Conservation (phyloP, 352 stramenopile genomes). For the Phytophthora cactorum region DNA sequence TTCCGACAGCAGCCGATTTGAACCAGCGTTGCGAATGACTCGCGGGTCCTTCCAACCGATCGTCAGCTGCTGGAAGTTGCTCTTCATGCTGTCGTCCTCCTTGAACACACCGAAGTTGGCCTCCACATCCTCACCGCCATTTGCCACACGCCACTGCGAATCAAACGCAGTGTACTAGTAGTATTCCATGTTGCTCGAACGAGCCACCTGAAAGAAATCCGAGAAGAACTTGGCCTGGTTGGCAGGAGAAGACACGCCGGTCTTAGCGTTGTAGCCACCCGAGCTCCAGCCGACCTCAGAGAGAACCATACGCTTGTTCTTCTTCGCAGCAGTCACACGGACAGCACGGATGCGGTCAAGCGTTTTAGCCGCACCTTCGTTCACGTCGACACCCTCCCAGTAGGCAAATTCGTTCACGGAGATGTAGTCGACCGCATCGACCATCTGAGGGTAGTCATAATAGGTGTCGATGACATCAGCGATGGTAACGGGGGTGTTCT, state of each 20-base stretch:
- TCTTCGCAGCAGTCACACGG: constrained; percentile 42
- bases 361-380: constrained; percentile 35
- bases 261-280: constrained; percentile 30
- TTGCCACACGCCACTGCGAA: constrained; percentile 56
- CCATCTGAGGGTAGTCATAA: constrained; percentile 56
- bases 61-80: constrained; percentile 54
- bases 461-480: constrained; percentile 79
- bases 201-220: constrained; percentile 70
- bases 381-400: constrained; percentile 62
- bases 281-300: constrained; percentile 79
- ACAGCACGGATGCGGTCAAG: constrained; percentile 65
- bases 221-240: constrained; percentile 75
- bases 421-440: constrained; percentile 73
- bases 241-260: constrained; percentile 47
- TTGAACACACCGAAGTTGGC: constrained; percentile 70
- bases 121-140: constrained; percentile 61
- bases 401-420: constrained; percentile 85
- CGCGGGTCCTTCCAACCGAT: constrained; percentile 39
- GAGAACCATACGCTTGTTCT: constrained; percentile 67
- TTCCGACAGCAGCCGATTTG: constrained; percentile 40
- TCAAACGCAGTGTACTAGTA: constrained; percentile 83
- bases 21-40: constrained; percentile 37
- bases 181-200: constrained; percentile 57
- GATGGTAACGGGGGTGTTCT: constrained; percentile 70
- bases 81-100: constrained; percentile 60